Evolutionary conservation across 2,329 filamentous ascomycete species (phyloP).

Genomic region (Penicillium polonicum): DNA sequence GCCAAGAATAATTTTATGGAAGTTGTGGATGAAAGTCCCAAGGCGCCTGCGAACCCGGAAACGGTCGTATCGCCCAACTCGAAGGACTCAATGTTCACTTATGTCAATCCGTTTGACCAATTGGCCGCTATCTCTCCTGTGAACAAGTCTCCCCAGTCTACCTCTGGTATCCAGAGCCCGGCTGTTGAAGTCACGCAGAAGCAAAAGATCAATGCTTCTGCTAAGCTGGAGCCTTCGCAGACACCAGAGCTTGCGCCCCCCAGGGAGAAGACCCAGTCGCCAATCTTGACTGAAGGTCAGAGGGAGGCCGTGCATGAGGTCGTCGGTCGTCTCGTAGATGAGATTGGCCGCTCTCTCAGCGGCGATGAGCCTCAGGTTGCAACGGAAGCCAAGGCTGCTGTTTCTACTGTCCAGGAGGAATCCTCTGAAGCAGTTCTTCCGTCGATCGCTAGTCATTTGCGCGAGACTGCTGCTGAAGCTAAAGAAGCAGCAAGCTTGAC

Average conservation of each 20-base stretch:
- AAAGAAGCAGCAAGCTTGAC: constrained; percentile 54
- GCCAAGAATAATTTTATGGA: constrained; percentile 13
- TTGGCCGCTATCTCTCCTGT: constrained; percentile 65
- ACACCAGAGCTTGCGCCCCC: constrained; percentile 14
- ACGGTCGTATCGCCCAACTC: constrained; percentile 38
- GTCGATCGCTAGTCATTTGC: constrained; percentile 32
- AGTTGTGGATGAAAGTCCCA: constrained; percentile 17
- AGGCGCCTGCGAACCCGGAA: constrained; percentile 31
- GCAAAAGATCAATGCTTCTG: constrained; percentile 25
- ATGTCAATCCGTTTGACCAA: constrained; percentile 71
- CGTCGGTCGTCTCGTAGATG: constrained; percentile 62
- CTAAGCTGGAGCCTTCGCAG: constrained; percentile 19
- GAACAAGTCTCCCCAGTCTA: constrained; percentile 54
- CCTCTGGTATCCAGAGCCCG: constrained; percentile 43
- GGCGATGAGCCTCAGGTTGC: constrained; percentile 42
- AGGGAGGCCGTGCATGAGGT: constrained; percentile 71
- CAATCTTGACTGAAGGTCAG: constrained; percentile 33
- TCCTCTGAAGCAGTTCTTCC: constrained; percentile 39
- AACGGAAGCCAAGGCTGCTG: constrained; percentile 48
- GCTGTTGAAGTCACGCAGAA: constrained; percentile 31
- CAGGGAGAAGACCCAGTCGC: constrained; percentile 24
- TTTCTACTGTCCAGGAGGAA: constrained; percentile 35
- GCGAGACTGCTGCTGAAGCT: constrained; percentile 45
- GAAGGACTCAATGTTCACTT: constrained; percentile 59
- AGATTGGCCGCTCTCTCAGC: constrained; percentile 57